Evolutionary conservation across 164 flowering plant species (phyloP).

Genomic region (Magnolia officinalis): DNA sequence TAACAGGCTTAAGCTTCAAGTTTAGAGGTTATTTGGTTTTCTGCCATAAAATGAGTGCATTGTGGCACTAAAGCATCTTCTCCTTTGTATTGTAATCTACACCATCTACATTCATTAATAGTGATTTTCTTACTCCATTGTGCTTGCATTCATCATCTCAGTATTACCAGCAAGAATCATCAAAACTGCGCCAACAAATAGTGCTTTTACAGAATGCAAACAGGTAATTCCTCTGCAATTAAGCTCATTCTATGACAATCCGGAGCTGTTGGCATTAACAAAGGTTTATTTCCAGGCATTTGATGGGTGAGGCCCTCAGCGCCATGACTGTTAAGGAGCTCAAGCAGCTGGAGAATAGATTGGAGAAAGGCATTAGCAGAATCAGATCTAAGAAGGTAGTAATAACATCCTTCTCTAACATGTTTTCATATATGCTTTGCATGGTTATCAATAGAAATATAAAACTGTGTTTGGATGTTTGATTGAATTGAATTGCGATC

Average conservation of each 20-base stretch:
- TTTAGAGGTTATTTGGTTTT: too few species aligned
- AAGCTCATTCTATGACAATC: neutral
- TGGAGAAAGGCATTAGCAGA: conserved; percentile 66
- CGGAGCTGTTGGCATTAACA: neutral
- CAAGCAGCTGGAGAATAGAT: conserved; percentile 47
- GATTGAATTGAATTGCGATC: too few species aligned
- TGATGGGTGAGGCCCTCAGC: conserved; percentile 68
- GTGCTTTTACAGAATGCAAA: conserved; percentile 48
- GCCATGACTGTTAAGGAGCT: conserved; percentile 47
- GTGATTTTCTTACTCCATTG: neutral
- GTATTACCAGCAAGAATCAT: conserved; percentile 81
- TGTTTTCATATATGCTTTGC: too few species aligned
- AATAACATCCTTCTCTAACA: too few species aligned
- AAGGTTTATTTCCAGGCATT: conserved; percentile 39
- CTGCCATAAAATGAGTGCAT: too few species aligned
- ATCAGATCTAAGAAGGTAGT: conserved; percentile 80
- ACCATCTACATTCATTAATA: too few species aligned
- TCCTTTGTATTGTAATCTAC: too few species aligned
- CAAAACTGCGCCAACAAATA: conserved; percentile 56
- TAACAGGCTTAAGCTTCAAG: too few species aligned
- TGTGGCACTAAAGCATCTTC: too few species aligned
- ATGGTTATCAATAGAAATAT: neutral
- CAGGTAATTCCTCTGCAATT: conserved; percentile 41
- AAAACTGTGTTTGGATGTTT: too few species aligned
- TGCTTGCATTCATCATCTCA: conserved; percentile 18